These are phyloP conservation scores for Penicillium riverlandense DNA, from an alignment of 495 filamentous ascomycete genomes.

Conservation along the genomic window DNA sequence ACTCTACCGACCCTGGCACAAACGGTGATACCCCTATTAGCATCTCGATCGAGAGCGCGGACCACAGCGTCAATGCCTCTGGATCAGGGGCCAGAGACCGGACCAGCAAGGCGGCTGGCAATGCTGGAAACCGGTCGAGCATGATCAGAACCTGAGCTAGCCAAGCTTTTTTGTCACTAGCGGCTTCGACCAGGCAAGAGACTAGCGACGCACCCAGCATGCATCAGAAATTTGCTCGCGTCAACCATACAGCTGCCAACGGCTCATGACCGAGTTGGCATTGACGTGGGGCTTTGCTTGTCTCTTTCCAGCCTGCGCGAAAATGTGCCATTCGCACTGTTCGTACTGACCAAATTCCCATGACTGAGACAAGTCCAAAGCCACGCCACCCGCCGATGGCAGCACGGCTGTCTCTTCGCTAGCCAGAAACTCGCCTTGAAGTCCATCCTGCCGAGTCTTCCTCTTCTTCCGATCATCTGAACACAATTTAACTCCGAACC, in stretches of 20 bases:
- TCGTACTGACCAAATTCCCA: too few species aligned
- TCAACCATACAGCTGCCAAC: background rate
- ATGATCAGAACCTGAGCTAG: constrained; percentile 12
- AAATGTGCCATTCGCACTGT: too few species aligned
- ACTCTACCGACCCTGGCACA: background rate
- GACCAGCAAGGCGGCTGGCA: constrained; percentile 1
- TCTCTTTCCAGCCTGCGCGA: too few species aligned
- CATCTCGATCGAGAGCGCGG: background rate
- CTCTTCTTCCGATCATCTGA: too few species aligned
- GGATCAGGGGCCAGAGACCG: background rate
- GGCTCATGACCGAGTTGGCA: too few species aligned
- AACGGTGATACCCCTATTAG: constrained; percentile 7
- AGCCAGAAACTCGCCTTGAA: too few species aligned
- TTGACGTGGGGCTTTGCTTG: too few species aligned
- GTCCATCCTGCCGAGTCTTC: too few species aligned
- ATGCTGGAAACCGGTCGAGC: constrained; percentile 8
- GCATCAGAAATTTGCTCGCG: background rate
- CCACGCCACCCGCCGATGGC: too few species aligned
- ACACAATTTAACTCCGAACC: too few species aligned
- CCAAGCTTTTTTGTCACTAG: background rate
- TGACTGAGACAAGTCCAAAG: too few species aligned
- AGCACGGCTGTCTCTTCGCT: too few species aligned
- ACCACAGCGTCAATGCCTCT: background rate
- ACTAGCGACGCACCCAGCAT: constrained; percentile 1
- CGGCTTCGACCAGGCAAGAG: constrained; percentile 6